These are phyloP conservation scores for Halenospora varia DNA, from an alignment of 495 filamentous ascomycete species.

Conservation along the genomic window DNA sequence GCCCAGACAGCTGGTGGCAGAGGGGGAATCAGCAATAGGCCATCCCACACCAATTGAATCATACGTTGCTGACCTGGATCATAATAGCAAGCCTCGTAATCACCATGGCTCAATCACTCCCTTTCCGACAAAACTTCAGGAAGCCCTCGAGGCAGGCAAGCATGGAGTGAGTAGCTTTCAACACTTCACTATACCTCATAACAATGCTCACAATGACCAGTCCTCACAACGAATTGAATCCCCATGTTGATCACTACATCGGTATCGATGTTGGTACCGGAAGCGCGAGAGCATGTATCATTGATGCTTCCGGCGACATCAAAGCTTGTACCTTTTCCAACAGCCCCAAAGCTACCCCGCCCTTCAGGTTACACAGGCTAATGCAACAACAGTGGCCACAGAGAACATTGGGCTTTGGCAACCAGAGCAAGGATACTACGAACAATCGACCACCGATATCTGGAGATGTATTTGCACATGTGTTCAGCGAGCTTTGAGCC, in stretches of 20 bases:
- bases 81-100: not conserved
- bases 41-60: conserved; percentile 6
- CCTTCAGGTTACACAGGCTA: not conserved
- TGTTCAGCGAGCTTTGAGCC: conserved; percentile 69
- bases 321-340: conserved; percentile 49
- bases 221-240: conserved; percentile 27
- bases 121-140: conserved; percentile 20
- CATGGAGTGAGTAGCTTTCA: conserved; percentile 17
- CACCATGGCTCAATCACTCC: conserved; percentile 19
- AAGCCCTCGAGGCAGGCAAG: conserved; percentile 23
- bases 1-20: not conserved
- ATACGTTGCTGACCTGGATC: not conserved
- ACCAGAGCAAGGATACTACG: conserved; percentile 87
- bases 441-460: conserved; percentile 97
- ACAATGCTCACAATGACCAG: conserved; percentile 3
- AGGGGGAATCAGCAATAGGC: not conserved
- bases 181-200: not conserved
- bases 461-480: conserved; percentile 87
- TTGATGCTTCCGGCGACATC: conserved; percentile 86
- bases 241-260: conserved; percentile 58
- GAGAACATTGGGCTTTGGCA: conserved; percentile 94
- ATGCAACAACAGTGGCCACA: conserved; percentile 52
- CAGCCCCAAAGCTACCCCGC: not conserved
- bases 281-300: conserved; percentile 90
- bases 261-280: conserved; percentile 96